These are phyloP conservation scores for Antarctomyces pellizariae DNA, from an alignment of 495 filamentous ascomycete species.

Conservation along the genomic window DNA sequence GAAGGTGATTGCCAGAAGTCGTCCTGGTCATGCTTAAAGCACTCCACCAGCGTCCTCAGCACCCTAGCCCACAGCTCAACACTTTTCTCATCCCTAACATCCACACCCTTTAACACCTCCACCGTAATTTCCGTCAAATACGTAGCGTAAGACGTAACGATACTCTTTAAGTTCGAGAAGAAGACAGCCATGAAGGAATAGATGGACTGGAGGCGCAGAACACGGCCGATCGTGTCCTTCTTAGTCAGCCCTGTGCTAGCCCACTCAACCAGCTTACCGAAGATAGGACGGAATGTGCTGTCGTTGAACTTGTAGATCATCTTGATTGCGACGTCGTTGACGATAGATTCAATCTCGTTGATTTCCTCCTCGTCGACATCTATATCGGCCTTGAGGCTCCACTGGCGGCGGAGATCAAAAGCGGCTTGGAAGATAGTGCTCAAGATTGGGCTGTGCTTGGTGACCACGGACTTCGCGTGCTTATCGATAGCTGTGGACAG, in stretches of 20 bases:
- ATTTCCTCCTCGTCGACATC: slow-evolving; percentile 24
- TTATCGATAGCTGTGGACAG: slow-evolving; percentile 46
- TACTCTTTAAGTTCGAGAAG: slow-evolving; percentile 70
- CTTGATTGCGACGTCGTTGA: slow-evolving; percentile 49
- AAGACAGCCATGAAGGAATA: slow-evolving; percentile 61
- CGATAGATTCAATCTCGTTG: slow-evolving; percentile 34
- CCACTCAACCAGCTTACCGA: slow-evolving; percentile 65
- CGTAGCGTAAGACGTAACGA: slow-evolving; percentile 74
- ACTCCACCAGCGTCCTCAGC: slow-evolving; percentile 41
- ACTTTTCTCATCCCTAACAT: slow-evolving; percentile 25
- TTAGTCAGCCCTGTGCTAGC: slow-evolving; percentile 31
- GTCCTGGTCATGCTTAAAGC: slow-evolving; percentile 55
- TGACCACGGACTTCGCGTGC: slow-evolving; percentile 47
- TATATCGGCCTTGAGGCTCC: slow-evolving; percentile 4
- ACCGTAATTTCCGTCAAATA: slow-evolving; percentile 58
- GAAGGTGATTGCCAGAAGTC: slow-evolving; percentile 83
- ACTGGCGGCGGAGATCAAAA: slow-evolving; percentile 40
- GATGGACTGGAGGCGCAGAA: slow-evolving; percentile 36
- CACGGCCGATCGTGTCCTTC: slow-evolving; percentile 28
- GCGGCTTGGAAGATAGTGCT: slow-evolving; percentile 43
- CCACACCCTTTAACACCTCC: slow-evolving; percentile 29
- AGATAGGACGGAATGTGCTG: slow-evolving; percentile 83
- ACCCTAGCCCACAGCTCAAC: slow-evolving; percentile 35
- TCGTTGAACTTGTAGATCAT: slow-evolving; percentile 96
- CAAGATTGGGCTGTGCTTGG: slow-evolving; percentile 42